Base-by-base conservation (phyloP, 2,329 filamentous ascomycete species). In the Parascedosporium putredinis region DNA sequence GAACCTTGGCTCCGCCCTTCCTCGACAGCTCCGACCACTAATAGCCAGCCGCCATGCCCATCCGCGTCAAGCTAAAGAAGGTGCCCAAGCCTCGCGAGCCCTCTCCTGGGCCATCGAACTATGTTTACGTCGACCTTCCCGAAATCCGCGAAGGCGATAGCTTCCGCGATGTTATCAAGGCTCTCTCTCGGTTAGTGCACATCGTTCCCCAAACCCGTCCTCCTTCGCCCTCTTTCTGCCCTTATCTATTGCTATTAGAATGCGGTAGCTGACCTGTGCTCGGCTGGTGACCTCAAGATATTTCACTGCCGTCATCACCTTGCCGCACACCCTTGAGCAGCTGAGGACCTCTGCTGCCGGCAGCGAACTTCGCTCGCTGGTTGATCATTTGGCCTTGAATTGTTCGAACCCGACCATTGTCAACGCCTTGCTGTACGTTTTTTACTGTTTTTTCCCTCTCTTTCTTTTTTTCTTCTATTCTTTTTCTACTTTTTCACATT, bases 251-350 rank as follows among this genome's bases (percentile, higher is more conserved):
- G 27, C 27, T 31, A n/a, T n/a, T n/a, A n/a, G n/a, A n/a, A n/a
- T n/a, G n/a, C n/a, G n/a, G n/a, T n/a, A n/a, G n/a, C n/a, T n/a
- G n/a, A n/a, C n/a, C n/a, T n/a, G n/a, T 12, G 27, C 12, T 31
- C 12, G 27, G 27, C 27, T 31, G 27, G 7, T n/a, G n/a, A 25
- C 18, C 43, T 10, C 43, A 23, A 84, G 81, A 49, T 85, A 78
- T 60, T 75, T 86, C 53, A 69, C 74, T 51, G 76, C 81, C 51
- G 76, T 76, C 20, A 73, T 88, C 50, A 72, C 75, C 47, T 67
- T 81, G 43, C 83, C 85, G 14, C 78, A 78, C 59, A 83, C 78
- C 12, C 88, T 88, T 65, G 85, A 89, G 59, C 84, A 88, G 63
- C 70, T 88, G 7, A 73, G 83, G 45, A 84, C 81, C 5, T 84